Base-by-base conservation (phyloP, 164 flowering plant species). In the Euptelea pleiosperma region DNA sequence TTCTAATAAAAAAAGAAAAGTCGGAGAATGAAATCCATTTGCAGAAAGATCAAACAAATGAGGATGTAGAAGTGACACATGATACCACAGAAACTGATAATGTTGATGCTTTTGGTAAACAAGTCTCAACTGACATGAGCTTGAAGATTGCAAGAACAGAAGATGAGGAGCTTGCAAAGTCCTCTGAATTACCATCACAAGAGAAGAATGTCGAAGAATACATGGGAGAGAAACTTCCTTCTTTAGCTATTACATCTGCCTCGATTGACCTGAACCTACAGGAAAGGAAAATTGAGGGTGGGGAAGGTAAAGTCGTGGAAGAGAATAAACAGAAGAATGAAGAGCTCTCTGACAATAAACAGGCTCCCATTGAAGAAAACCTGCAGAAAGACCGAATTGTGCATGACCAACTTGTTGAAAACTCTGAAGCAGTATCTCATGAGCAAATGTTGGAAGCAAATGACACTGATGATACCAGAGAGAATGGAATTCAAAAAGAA, bases 21-120 rank as follows among this genome's bases (percentile, higher is more conserved):
- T 3, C 51, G 41, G 59, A 60, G 43, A 33, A 55, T 40, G 62
- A 35, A 67, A 58, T 19, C 41, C 46, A 43, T 36, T 37, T 29
- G 49, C 61, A 56, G 66, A 58, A 60, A 41, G 58, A 51, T 3
- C 39, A 29, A 57, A 54, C 39, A 9, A 15, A 43, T 25, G 63
- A 50, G 6, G 53, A 24, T 50, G 21, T 31, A 45, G 46, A 46
- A 25, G 59, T 39, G 35, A 48, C 39, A 47, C 21, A 31, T 31
- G 44, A 21, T 36, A 42, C 18, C 8, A 12, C 36, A 45, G 34
- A 18, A 54, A 39, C 8, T 36, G 37, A 45, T 19, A 47, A 26
- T 21, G 14, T 28, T 47, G 54, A 42, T 21, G 39, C 44, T 24
- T 35, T 36, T 2, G 54, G 9, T 28, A 28, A 60, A 49, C 39